Evolutionary conservation across 768 basidiomycete genomes (phyloP), one percentile per base, ranked within the genome.

Genomic region (Boletus sp.): DNA sequence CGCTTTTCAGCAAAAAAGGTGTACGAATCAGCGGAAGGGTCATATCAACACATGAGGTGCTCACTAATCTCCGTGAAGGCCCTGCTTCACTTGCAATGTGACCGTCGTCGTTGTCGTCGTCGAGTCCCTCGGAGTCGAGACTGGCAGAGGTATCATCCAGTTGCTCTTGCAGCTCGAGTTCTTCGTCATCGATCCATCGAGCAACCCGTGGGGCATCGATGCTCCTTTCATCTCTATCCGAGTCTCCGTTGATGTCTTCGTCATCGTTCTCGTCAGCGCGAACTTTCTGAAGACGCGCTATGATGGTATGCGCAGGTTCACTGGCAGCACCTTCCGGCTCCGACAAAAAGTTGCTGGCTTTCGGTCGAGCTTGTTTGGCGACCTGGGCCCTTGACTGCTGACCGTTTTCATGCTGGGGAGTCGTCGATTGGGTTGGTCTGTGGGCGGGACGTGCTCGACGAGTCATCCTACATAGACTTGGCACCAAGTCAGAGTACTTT

Each of bases 151-250:
- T 47, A 11, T 51, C 50, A 8, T 53, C 61, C 17, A 43, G 29
- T 8, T 41, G 59, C 58, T 53, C 58, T 60, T 53, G 54, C 15
- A 38, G 32, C 25, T 70, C 69, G 15, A 79, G 51, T 64, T 71
- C 70, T 7, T 72, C 74, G 50, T 83, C 82, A 41, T 80, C 83
- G 5, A 79, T 72, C 83, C 84, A 88, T 60, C 82, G 83, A 14
- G 77, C 79, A 27, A 84, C 72, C n/a, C 84, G 75, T 8, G 83
- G 82, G 2, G 73, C 74, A 63, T 86, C 84, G 1, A 30, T 2
- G 47, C 60, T 45, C 14, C 44, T 32, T 30, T 49, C 27, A 3
- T 47, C 45, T 17, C n/a, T 7, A 7, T 37, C 56, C 42, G 45
- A 48, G 33, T 44, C 49, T 5, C 70, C 66, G 52, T 78, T 76